Evolutionary conservation across 371 early-diverging fungal species (phyloP).

Genomic region (Mortierella sp.): DNA sequence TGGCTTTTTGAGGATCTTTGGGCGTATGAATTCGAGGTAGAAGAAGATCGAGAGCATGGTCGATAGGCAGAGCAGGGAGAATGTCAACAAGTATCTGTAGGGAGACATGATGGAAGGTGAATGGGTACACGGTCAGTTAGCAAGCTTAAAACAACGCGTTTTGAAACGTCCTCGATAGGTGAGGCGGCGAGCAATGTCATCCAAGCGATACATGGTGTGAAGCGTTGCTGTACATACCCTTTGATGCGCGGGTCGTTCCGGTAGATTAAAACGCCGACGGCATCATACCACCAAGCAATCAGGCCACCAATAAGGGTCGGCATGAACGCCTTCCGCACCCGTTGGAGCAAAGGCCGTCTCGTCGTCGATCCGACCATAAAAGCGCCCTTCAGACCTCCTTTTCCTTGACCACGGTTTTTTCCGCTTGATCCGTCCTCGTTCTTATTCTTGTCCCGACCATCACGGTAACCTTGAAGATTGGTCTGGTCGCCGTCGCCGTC

Average conservation of each 20-base stretch:
- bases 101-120: not conserved
- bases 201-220: not conserved
- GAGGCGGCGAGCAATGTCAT: not conserved
- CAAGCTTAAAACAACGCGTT: not conserved
- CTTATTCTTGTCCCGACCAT: constrained; percentile 11
- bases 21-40: constrained; percentile 54
- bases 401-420: not conserved
- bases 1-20: constrained; percentile 30
- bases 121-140: not conserved
- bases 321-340: constrained; percentile 32
- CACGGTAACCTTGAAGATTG: constrained; percentile 35
- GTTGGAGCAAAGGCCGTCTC: constrained; percentile 26
- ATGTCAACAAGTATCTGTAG: constrained; percentile 37
- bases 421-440: not conserved
- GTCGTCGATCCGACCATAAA: constrained; percentile 14
- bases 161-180: not conserved
- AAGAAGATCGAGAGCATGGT: constrained; percentile 50
- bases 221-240: constrained; percentile 28
- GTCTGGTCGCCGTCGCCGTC: constrained; percentile 48
- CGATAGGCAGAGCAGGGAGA: constrained; percentile 44
- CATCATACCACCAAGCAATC: constrained; percentile 47
- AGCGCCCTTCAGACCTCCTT: constrained; percentile 4
- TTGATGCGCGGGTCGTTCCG: constrained; percentile 51
- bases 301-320: constrained; percentile 29
- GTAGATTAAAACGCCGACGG: constrained; percentile 34